Evolutionary conservation across 805 yeast species (phyloP).

Genomic region (Saturnispora serradocipensis): DNA sequence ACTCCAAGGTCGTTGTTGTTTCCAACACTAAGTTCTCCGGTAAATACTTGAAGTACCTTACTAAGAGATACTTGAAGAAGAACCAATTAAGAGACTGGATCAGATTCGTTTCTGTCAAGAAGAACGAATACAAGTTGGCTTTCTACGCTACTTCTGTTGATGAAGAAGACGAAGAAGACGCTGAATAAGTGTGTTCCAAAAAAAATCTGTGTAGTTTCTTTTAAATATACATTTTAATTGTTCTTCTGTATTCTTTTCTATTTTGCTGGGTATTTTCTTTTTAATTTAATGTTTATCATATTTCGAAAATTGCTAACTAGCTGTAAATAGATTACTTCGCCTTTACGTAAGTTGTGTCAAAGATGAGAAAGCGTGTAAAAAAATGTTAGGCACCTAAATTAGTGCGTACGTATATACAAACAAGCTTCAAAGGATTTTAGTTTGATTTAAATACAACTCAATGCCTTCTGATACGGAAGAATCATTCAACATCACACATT

Average conservation of each 20-base stretch:
- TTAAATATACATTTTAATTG: constrained; percentile 1
- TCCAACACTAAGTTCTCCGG: constrained; percentile 96
- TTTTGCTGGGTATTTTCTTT: neutral
- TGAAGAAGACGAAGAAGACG: constrained; percentile 74
- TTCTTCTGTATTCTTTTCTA: constrained; percentile 7
- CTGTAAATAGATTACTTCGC: neutral
- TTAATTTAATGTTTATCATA: neutral
- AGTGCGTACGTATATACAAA: neutral
- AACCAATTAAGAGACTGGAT: constrained; percentile 99
- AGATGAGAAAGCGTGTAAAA: neutral
- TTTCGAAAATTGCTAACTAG: neutral
- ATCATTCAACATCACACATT: neutral
- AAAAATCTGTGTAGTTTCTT: neutral
- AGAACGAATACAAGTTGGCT: constrained; percentile 93
- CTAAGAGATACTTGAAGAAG: constrained; percentile 99
- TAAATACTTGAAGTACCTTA: constrained; percentile 98
- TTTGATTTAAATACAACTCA: neutral
- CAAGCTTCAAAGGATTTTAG: neutral
- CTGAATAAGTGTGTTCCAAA: constrained; percentile 50
- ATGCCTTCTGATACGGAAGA: constrained; percentile 7
- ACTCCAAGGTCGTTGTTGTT: constrained; percentile 78
- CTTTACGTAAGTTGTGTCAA: neutral
- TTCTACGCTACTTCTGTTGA: constrained; percentile 96
- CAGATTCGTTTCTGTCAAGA: constrained; percentile 94
- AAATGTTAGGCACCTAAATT: neutral